Evolutionary conservation across 2,329 filamentous ascomycete species (phyloP).

Genomic region (Pseudocercospora fuligena): DNA sequence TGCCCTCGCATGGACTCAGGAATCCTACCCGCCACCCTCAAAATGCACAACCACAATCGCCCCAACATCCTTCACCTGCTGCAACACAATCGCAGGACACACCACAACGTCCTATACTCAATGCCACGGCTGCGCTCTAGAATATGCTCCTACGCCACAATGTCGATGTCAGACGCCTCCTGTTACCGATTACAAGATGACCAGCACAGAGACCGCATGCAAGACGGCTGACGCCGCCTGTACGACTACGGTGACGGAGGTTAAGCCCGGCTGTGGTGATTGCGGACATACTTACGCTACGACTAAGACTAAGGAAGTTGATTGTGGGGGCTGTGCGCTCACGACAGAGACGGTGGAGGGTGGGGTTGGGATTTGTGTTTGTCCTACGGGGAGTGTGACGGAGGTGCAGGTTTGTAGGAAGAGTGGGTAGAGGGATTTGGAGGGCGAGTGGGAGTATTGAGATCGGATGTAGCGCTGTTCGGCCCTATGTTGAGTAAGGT

Average conservation of each 20-base stretch:
- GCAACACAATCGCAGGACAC: conserved; percentile 19
- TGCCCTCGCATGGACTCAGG: background rate
- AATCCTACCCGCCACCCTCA: background rate
- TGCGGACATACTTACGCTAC: conserved; percentile 20
- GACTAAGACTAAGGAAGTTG: conserved; percentile 15
- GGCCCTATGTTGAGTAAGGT: background rate
- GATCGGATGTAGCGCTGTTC: background rate
- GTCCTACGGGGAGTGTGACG: conserved; percentile 18
- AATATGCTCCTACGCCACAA: conserved; percentile 15
- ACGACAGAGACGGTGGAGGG: conserved; percentile 15
- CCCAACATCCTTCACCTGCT: conserved; percentile 25
- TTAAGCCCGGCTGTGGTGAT: conserved; percentile 17
- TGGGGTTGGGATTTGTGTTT: conserved; percentile 20
- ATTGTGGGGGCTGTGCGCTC: conserved; percentile 21
- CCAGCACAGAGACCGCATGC: conserved; percentile 19
- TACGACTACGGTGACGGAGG: conserved; percentile 7
- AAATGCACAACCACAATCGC: conserved; percentile 21
- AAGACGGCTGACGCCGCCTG: conserved; percentile 2
- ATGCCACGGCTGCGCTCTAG: conserved; percentile 16
- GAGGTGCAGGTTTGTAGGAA: background rate
- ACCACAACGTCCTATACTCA: conserved; percentile 22
- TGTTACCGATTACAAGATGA: conserved; percentile 12
- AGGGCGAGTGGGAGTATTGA: background rate
- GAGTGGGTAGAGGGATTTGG: background rate
- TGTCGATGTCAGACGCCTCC: conserved; percentile 18